A percentile compares a stretch with the other conserved stretches of the same genome.
Evolutionary conservation across 2,329 filamentous ascomycete species (phyloP).

Genomic region (Penicillium frequentans): DNA sequence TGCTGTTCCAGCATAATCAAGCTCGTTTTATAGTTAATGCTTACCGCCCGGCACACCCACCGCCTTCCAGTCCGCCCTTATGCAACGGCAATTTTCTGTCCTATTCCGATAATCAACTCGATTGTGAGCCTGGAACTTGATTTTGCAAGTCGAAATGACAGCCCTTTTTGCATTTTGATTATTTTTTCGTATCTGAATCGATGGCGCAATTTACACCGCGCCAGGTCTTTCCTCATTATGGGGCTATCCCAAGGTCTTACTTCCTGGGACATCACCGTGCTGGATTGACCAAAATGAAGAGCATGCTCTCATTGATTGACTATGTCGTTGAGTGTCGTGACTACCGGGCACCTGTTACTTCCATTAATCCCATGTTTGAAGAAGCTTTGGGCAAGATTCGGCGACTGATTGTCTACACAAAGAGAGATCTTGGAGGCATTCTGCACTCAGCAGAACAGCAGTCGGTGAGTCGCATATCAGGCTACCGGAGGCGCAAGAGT

Average conservation of each 20-base stretch:
- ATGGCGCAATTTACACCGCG: conserved; percentile 68
- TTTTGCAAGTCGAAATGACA: conserved; percentile 8
- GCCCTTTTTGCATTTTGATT: background rate
- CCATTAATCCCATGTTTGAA: conserved; percentile 87
- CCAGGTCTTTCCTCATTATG: conserved; percentile 67
- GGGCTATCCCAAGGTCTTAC: conserved; percentile 81
- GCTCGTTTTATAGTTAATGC: background rate
- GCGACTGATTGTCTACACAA: conserved; percentile 87
- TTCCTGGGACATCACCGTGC: conserved; percentile 90
- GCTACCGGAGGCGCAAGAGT: background rate
- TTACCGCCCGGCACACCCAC: background rate
- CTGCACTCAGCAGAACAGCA: conserved; percentile 40
- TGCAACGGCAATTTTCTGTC: conserved; percentile 7
- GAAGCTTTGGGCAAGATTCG: conserved; percentile 69
- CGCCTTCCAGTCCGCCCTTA: conserved; percentile 4
- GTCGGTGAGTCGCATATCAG: conserved; percentile 33
- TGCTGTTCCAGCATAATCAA: background rate
- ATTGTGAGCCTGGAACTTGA: background rate
- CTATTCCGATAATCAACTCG: background rate
- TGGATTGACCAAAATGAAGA: conserved; percentile 79
- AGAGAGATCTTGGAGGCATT: conserved; percentile 69
- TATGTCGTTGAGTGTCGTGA: conserved; percentile 94
- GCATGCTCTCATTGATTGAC: conserved; percentile 74
- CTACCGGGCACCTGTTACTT: conserved; percentile 84
- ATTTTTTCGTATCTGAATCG: background rate